A percentile compares a stretch with the other conserved stretches of the same genome.
These are phyloP conservation scores for Steccherinum ochraceum DNA, from an alignment of 768 basidiomycete genomes.

Conservation along the genomic window DNA sequence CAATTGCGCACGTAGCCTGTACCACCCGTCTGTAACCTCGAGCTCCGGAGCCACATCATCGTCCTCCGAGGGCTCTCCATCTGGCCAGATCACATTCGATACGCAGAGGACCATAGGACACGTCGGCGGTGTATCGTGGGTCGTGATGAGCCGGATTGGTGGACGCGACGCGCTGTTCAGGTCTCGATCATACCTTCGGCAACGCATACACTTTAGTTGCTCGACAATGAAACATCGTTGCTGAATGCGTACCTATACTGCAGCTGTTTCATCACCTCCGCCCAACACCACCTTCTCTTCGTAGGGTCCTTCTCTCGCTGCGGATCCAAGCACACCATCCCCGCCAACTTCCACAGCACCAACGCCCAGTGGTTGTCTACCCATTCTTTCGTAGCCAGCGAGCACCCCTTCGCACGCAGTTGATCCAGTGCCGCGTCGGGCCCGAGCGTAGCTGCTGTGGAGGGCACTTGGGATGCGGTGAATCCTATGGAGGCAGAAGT, in stretches of 20 bases:
- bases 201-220: constrained; percentile 17
- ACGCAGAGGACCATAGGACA: constrained; percentile 84
- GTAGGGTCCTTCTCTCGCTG: constrained; percentile 38
- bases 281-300: constrained; percentile 72
- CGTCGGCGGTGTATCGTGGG: constrained; percentile 75
- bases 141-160: constrained; percentile 71
- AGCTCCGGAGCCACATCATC: constrained; percentile 48
- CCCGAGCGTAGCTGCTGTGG: constrained; percentile 30
- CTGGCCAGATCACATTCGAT: constrained; percentile 59
- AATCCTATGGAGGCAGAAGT: constrained; percentile 23
- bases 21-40: constrained; percentile 99
- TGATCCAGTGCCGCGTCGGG: constrained; percentile 50
- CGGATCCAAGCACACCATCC: constrained; percentile 74
- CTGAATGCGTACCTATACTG: constrained; percentile 61
- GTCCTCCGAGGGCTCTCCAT: constrained; percentile 29
- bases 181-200: constrained; percentile 80
- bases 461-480: constrained; percentile 9
- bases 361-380: constrained; percentile 88
- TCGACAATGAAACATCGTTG: not conserved
- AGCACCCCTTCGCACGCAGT: constrained; percentile 53
- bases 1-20: constrained; percentile 68
- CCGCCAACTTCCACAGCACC: constrained; percentile 93
- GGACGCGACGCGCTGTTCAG: constrained; percentile 73
- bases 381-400: constrained; percentile 71
- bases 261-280: constrained; percentile 75